Evolutionary conservation across 805 yeast genomes (phyloP).

Genomic region (Kazachstania psychrophila): DNA sequence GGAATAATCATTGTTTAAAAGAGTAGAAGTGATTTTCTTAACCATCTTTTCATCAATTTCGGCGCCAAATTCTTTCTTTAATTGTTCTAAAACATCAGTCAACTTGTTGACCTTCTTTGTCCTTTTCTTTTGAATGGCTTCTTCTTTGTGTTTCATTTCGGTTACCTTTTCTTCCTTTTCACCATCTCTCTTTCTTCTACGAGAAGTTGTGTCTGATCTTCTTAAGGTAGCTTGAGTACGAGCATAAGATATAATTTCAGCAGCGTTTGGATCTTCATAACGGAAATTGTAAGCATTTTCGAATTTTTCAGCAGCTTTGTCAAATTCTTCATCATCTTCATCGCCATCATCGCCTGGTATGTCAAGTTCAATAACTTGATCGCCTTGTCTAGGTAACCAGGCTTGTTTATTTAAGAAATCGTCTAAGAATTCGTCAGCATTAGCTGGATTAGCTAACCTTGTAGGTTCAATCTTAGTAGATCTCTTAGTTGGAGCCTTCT

Average conservation of each 20-base stretch:
- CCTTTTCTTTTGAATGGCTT: slow-evolving; percentile 59
- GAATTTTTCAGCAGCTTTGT: slow-evolving; percentile 81
- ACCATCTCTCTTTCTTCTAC: slow-evolving; percentile 76
- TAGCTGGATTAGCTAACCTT: slow-evolving; percentile 57
- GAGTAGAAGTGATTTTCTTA: slow-evolving; percentile 60
- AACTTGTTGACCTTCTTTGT: slow-evolving; percentile 68
- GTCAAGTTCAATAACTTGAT: slow-evolving; percentile 45
- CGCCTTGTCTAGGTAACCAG: slow-evolving; percentile 75
- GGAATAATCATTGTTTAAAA: slow-evolving; percentile 81
- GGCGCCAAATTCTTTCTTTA: slow-evolving; percentile 37
- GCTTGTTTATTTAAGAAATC: slow-evolving; percentile 71
- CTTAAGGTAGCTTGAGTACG: slow-evolving; percentile 89
- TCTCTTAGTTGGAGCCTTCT: slow-evolving; percentile 39
- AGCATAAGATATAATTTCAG: slow-evolving; percentile 89
- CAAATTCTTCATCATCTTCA: slow-evolving; percentile 79
- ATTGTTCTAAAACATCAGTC: slow-evolving; percentile 47
- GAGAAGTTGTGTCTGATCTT: slow-evolving; percentile 59
- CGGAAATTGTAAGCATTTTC: slow-evolving; percentile 93
- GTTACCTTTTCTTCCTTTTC: slow-evolving; percentile 45
- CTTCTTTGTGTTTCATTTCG: slow-evolving; percentile 47
- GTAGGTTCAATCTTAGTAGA: slow-evolving; percentile 23
- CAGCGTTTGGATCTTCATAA: slow-evolving; percentile 83
- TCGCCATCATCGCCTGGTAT: slow-evolving; percentile 27
- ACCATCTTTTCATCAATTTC: slow-evolving; percentile 48
- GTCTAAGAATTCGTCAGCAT: slow-evolving; percentile 61